These are phyloP conservation scores for Malania oleifera DNA, from an alignment of 164 flowering plant genomes.

Conservation along the genomic window DNA sequence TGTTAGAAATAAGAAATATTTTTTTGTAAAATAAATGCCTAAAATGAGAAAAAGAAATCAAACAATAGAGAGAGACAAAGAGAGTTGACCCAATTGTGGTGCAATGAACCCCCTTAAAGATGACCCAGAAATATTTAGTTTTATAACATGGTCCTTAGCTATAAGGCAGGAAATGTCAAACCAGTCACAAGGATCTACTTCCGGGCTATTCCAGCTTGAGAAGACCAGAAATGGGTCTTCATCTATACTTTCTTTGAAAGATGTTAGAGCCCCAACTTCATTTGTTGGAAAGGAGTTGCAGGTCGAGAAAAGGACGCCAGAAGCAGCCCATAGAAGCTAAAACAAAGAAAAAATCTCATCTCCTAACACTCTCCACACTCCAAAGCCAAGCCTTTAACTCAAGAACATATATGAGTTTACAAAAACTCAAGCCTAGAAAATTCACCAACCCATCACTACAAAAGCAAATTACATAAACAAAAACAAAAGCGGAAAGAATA, in stretches of 20 bases:
- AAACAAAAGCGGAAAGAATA: not conserved
- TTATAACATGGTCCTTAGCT: conserved; percentile 46
- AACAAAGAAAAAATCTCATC: conserved; percentile 30
- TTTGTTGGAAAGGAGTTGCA: conserved; percentile 32
- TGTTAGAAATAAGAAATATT: too few relatives aligned
- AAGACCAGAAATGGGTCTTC: conserved; percentile 67
- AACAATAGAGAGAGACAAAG: too few relatives aligned
- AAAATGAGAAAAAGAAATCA: too few relatives aligned
- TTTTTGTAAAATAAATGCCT: too few relatives aligned
- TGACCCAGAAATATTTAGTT: conserved; percentile 58
- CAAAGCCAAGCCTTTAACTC: conserved; percentile 7
- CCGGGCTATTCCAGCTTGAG: conserved; percentile 63
- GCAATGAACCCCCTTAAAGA: conserved; percentile 72
- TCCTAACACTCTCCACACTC: conserved; percentile 6
- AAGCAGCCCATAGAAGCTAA: conserved; percentile 31
- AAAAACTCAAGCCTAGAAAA: conserved; percentile 10
- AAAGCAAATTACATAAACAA: conserved; percentile 4
- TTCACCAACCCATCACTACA: conserved; percentile 18
- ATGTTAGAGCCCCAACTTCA: conserved; percentile 60
- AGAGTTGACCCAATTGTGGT: conserved; percentile 60
- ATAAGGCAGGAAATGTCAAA: conserved; percentile 54
- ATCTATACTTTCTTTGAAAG: conserved; percentile 65
- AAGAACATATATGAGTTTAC: conserved; percentile 5
- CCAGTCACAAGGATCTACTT: conserved; percentile 75
- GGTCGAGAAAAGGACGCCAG: conserved; percentile 23